Evolutionary conservation across 1,139 yeast genomes (phyloP).

Genomic region (Hyphopichia buzzinii): DNA sequence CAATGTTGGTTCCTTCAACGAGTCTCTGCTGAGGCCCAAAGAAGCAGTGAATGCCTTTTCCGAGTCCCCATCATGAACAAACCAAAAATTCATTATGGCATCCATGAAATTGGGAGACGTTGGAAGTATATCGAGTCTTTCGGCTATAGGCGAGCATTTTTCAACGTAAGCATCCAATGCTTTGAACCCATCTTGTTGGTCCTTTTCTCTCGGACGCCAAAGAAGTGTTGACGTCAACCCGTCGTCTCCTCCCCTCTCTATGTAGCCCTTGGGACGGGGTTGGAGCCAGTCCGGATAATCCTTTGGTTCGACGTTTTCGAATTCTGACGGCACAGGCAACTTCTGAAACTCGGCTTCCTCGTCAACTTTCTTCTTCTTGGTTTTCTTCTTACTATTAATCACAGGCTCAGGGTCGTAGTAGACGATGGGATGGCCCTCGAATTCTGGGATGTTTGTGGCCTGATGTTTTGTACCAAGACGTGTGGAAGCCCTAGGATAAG

Average conservation of each 20-base stretch:
- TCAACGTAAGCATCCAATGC: slow-evolving; percentile 54
- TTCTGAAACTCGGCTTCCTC: slow-evolving; percentile 22
- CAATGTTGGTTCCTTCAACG: slow-evolving; percentile 75
- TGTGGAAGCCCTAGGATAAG: slow-evolving; percentile 81
- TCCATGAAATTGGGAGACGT: slow-evolving; percentile 80
- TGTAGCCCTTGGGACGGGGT: slow-evolving; percentile 73
- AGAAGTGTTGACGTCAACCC: slow-evolving; percentile 59
- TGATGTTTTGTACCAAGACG: slow-evolving; percentile 76
- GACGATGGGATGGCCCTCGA: slow-evolving; percentile 64
- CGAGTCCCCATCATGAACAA: slow-evolving; percentile 51
- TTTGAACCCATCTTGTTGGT: slow-evolving; percentile 26
- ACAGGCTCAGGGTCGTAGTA: slow-evolving; percentile 52
- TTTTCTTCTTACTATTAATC: slow-evolving; percentile 8
- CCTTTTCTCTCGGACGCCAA: slow-evolving; percentile 57
- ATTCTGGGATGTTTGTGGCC: slow-evolving; percentile 63
- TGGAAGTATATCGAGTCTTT: slow-evolving; percentile 43
- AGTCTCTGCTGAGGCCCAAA: slow-evolving; percentile 49
- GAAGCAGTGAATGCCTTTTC: slow-evolving; percentile 42
- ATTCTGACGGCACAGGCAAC: slow-evolving; percentile 50
- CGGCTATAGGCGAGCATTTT: slow-evolving; percentile 58
- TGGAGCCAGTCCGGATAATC: slow-evolving; percentile 76
- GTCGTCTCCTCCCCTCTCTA: slow-evolving; percentile 82
- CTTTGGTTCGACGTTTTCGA: slow-evolving; percentile 32
- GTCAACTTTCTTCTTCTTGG: slow-evolving; percentile 13
- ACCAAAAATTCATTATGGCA: slow-evolving; percentile 54